These are phyloP conservation scores for Atkinsonella texensis DNA, from an alignment of 2,329 filamentous ascomycete genomes.

Conservation along the genomic window DNA sequence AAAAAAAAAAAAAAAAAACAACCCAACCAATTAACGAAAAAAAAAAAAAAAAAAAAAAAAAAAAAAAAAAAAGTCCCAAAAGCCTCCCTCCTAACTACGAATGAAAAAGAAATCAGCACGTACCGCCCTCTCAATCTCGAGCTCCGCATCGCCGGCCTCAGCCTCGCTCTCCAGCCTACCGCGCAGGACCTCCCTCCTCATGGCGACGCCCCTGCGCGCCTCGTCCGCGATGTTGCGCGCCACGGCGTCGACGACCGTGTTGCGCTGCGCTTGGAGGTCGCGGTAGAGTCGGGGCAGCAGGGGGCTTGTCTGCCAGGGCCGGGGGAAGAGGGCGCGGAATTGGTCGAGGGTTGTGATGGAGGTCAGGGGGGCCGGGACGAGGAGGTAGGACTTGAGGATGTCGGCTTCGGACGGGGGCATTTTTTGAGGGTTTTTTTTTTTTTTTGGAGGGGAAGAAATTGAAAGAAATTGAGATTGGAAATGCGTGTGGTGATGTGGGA, in stretches of 20 bases:
- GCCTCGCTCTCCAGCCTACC: constrained; percentile 35
- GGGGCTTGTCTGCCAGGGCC: constrained; percentile 49
- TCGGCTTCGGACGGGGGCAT: constrained; percentile 66
- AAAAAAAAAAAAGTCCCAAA: neutral
- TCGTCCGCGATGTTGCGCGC: constrained; percentile 54
- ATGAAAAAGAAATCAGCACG: constrained; percentile 10
- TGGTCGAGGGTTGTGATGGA: constrained; percentile 61
- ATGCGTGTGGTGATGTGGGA: too few relatives aligned
- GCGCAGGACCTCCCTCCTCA: constrained; percentile 45
- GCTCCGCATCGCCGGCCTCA: constrained; percentile 48
- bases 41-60: neutral
- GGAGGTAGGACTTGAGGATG: constrained; percentile 67
- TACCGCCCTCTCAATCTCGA: constrained; percentile 50
- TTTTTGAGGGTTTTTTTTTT: constrained; percentile 10
- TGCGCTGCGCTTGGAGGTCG: constrained; percentile 65
- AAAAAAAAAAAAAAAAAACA: too few relatives aligned
- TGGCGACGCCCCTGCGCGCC: constrained; percentile 43
- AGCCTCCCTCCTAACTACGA: too few relatives aligned
- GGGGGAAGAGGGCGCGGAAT: constrained; percentile 68
- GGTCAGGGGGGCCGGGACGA: constrained; percentile 62
- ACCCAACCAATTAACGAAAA: too few relatives aligned
- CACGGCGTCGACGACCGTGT: constrained; percentile 55
- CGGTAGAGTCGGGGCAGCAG: constrained; percentile 63
- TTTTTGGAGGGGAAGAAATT: too few relatives aligned
- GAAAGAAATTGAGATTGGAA: too few relatives aligned